Percentiles rank a stretch among this genome's conserved stretches.
Evolutionary conservation across 805 yeast genomes (phyloP).

Genomic region (Nematodospora valgi): DNA sequence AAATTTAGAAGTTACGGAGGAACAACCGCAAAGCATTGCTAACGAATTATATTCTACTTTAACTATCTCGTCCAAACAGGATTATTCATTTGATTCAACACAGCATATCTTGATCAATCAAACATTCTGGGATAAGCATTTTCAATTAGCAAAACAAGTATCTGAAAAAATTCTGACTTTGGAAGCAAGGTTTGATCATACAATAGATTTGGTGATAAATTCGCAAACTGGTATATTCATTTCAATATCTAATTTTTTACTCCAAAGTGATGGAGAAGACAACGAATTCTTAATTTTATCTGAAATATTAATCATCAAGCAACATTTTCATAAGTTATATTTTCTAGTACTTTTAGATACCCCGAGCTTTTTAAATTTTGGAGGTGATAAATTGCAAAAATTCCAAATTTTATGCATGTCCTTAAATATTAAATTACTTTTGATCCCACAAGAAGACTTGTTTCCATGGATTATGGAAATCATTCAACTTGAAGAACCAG

Average conservation of each 20-base stretch:
- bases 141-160: neutral
- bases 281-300: slow-evolving; percentile 1
- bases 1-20: too few relatives aligned
- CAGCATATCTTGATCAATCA: slow-evolving; percentile 1
- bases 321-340: slow-evolving; percentile 4
- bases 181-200: slow-evolving; percentile 1
- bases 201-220: slow-evolving; percentile 5
- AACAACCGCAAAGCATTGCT: too few relatives aligned
- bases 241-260: neutral
- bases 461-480: slow-evolving; percentile 1
- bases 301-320: neutral
- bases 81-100: neutral
- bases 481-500: slow-evolving; percentile 4
- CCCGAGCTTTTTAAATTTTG: neutral
- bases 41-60: too few relatives aligned
- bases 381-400: slow-evolving; percentile 2
- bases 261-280: slow-evolving; percentile 3
- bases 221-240: slow-evolving; percentile 4
- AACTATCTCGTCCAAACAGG: too few relatives aligned
- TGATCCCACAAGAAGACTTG: neutral
- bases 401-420: slow-evolving; percentile 1
- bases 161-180: neutral
- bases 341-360: neutral
- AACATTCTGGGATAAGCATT: neutral
- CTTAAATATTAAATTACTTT: slow-evolving; percentile 1